Conservation (phyloP, 106 monocot species). For the Acanthochlamys bracteata region DNA sequence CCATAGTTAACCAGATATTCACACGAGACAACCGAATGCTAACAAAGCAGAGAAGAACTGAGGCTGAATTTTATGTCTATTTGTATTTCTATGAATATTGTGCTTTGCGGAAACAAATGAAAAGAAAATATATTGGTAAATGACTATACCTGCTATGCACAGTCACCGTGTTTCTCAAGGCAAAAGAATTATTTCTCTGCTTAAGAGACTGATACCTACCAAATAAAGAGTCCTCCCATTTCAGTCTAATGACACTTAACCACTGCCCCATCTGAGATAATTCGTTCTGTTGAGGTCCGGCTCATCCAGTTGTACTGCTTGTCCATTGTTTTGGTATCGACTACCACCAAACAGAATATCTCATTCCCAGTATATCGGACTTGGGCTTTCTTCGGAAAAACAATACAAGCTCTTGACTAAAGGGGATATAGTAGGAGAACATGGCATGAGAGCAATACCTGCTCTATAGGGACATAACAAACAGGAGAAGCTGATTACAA, state of each 20-base stretch:
- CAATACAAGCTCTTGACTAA: slow-evolving; percentile 55
- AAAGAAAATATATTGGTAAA: slow-evolving; percentile 2
- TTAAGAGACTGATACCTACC: slow-evolving; percentile 57
- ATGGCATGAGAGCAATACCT: slow-evolving; percentile 55
- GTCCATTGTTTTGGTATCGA: too few relatives aligned
- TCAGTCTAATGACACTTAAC: too few relatives aligned
- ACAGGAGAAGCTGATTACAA: slow-evolving; percentile 59
- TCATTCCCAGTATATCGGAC: too few relatives aligned
- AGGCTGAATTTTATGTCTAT: not conserved
- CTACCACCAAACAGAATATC: too few relatives aligned
- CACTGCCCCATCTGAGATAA: too few relatives aligned
- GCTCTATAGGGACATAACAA: slow-evolving; percentile 74
- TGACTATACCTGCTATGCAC: slow-evolving; percentile 72
- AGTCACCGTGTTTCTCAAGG: slow-evolving; percentile 58
- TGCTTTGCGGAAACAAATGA: not conserved
- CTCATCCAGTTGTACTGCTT: slow-evolving; percentile 17
- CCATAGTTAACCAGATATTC: not conserved
- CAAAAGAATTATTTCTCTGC: slow-evolving; percentile 50
- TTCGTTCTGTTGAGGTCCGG: slow-evolving; percentile 6
- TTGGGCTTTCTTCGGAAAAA: slow-evolving; percentile 36
- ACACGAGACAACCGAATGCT: not conserved
- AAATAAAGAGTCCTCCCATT: slow-evolving; percentile 47
- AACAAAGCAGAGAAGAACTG: not conserved
- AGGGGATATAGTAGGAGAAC: slow-evolving; percentile 52
- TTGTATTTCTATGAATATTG: not conserved